Conservation (phyloP, 140 eudicot species). For the Flaveria floridana region DNA sequence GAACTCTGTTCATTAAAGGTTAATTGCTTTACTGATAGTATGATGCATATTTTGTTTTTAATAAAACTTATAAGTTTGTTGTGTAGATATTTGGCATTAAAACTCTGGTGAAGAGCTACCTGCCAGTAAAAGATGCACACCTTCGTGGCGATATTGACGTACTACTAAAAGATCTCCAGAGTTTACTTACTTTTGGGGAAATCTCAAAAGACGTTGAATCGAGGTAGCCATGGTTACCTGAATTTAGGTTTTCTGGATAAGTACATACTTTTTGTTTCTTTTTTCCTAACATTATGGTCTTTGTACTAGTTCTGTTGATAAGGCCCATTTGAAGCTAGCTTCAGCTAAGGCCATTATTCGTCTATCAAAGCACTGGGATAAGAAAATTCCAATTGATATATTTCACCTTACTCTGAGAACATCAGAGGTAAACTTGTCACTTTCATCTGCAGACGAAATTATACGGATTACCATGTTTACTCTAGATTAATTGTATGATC, state of each 20-base stretch:
- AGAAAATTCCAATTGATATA: slow-evolving; percentile 66
- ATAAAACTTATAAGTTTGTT: slow-evolving; percentile 16
- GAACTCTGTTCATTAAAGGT: slow-evolving; percentile 88
- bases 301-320: slow-evolving; percentile 68
- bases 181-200: slow-evolving; percentile 70
- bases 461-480: slow-evolving; percentile 15
- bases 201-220: slow-evolving; percentile 67
- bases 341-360: slow-evolving; percentile 92
- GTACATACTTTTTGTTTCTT: background rate
- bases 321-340: slow-evolving; percentile 87
- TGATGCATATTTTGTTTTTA: background rate
- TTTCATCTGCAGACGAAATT: background rate
- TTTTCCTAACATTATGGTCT: slow-evolving; percentile 15
- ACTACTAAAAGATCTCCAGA: slow-evolving; percentile 55
- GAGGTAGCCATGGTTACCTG: slow-evolving; percentile 47
- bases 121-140: slow-evolving; percentile 93
- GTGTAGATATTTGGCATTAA: slow-evolving; percentile 80
- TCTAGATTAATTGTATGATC: background rate
- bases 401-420: slow-evolving; percentile 71
- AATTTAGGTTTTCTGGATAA: background rate
- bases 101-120: slow-evolving; percentile 84
- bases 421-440: slow-evolving; percentile 58
- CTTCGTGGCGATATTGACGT: slow-evolving; percentile 92
- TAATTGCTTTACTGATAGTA: slow-evolving; percentile 18
- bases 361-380: slow-evolving; percentile 85